These are phyloP conservation scores for Aspergillus bombycis DNA, from an alignment of 2,329 filamentous ascomycete species.

Conservation along the genomic window DNA sequence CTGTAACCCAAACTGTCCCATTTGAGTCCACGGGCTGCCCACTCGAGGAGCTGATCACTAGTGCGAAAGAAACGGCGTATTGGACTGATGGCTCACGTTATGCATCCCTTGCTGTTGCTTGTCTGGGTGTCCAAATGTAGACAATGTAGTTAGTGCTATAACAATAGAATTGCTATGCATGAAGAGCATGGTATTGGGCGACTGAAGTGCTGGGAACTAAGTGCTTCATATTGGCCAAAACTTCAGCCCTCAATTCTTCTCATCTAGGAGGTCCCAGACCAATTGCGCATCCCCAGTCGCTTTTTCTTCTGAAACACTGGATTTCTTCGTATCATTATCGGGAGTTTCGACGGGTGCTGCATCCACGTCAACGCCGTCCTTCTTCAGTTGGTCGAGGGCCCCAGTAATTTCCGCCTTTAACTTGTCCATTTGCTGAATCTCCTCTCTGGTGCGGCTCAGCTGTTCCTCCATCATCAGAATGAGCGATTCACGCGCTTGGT, in stretches of 20 bases:
- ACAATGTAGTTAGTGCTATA: not conserved
- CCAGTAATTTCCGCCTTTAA: slow-evolving; percentile 69
- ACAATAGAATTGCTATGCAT: not conserved
- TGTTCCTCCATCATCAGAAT: slow-evolving; percentile 88
- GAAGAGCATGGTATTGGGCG: not conserved
- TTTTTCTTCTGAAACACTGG: slow-evolving; percentile 20
- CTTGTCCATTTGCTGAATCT: slow-evolving; percentile 76
- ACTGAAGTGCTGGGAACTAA: not conserved
- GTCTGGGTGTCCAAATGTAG: not conserved
- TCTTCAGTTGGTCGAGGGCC: slow-evolving; percentile 39
- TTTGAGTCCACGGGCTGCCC: not conserved
- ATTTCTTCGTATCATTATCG: slow-evolving; percentile 9
- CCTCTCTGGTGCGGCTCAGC: slow-evolving; percentile 69
- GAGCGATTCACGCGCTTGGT: slow-evolving; percentile 86
- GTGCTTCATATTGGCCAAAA: not conserved
- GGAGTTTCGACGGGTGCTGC: slow-evolving; percentile 7
- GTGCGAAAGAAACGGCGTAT: not conserved
- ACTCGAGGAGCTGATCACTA: not conserved
- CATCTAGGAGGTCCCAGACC: slow-evolving; percentile 46
- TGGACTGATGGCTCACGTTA: not conserved
- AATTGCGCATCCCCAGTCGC: slow-evolving; percentile 33
- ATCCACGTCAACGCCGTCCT: slow-evolving; percentile 31
- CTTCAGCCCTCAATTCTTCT: slow-evolving; percentile 29
- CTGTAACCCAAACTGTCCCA: not conserved
- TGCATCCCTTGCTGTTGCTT: not conserved